Evolutionary conservation across 1,139 yeast genomes (phyloP).

Genomic region (Arxiozyma heterogenica): DNA sequence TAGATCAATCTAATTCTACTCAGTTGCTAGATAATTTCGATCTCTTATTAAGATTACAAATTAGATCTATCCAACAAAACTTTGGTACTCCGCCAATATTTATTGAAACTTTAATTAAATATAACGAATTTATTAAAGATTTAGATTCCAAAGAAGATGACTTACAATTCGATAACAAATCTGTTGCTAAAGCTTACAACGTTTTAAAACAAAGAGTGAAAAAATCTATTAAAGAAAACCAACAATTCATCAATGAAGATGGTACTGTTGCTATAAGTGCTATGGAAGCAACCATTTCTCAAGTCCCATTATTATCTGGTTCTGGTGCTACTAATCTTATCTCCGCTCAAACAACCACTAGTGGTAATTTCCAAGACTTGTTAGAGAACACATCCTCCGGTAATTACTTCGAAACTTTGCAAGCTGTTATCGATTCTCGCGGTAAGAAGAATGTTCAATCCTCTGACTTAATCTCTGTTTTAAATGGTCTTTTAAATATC

Average conservation of each 20-base stretch:
- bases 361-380: slow-evolving; percentile 1
- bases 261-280: slow-evolving; percentile 27
- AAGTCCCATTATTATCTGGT: slow-evolving; percentile 28
- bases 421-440: slow-evolving; percentile 74
- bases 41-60: slow-evolving; percentile 55
- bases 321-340: slow-evolving; percentile 28
- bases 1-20: slow-evolving; percentile 60
- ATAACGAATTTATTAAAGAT: slow-evolving; percentile 62
- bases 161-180: slow-evolving; percentile 55
- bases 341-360: slow-evolving; percentile 23
- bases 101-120: slow-evolving; percentile 57
- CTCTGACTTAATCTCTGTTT: slow-evolving; percentile 60
- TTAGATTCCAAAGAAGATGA: slow-evolving; percentile 50
- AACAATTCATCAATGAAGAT: slow-evolving; percentile 51
- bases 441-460: slow-evolving; percentile 93
- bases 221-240: slow-evolving; percentile 65
- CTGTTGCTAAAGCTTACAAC: slow-evolving; percentile 80
- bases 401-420: slow-evolving; percentile 61
- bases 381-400: slow-evolving; percentile 28
- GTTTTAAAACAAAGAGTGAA: slow-evolving; percentile 82
- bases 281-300: slow-evolving; percentile 24
- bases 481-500: slow-evolving; percentile 54
- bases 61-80: slow-evolving; percentile 67
- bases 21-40: slow-evolving; percentile 71
- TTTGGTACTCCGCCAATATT: slow-evolving; percentile 63